Conservation (phyloP, 163 green algal species). For the Coccomyxa subellipsoidea region DNA sequence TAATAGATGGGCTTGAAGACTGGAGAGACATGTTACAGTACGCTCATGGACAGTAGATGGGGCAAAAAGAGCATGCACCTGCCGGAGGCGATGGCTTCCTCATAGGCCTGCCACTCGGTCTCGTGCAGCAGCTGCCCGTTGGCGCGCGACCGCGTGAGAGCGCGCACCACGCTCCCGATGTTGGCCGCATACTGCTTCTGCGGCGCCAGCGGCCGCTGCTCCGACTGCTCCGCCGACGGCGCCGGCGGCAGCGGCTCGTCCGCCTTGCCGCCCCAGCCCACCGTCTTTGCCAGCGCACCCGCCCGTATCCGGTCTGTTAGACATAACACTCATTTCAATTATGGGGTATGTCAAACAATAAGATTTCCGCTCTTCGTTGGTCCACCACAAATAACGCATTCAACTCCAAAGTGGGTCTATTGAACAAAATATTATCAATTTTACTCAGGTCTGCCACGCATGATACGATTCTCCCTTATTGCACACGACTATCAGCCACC, state of each 20-base stretch:
- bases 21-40: background rate
- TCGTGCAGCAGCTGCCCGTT: conserved; percentile 33
- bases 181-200: conserved; percentile 8
- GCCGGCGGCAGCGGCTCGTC: background rate
- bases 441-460: no score
- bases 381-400: no score
- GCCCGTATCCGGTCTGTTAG: background rate
- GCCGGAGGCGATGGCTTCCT: conserved; percentile 11
- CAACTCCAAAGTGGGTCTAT: no score
- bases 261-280: background rate
- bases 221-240: background rate
- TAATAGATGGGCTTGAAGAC: no score
- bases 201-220: conserved; percentile 6
- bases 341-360: no score
- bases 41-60: background rate
- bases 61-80: background rate
- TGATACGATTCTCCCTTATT: no score
- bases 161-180: conserved; percentile 27
- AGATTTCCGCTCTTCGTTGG: no score
- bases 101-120: conserved; percentile 35
- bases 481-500: no score
- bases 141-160: conserved; percentile 29
- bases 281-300: background rate
- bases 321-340: no score
- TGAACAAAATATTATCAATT: no score